A percentile compares a stretch with the other conserved stretches of the same genome.
phyloP scores from a whole-genome alignment of 371 early-diverging fungal species.

The Sporodiniella umbellata region DNA sequence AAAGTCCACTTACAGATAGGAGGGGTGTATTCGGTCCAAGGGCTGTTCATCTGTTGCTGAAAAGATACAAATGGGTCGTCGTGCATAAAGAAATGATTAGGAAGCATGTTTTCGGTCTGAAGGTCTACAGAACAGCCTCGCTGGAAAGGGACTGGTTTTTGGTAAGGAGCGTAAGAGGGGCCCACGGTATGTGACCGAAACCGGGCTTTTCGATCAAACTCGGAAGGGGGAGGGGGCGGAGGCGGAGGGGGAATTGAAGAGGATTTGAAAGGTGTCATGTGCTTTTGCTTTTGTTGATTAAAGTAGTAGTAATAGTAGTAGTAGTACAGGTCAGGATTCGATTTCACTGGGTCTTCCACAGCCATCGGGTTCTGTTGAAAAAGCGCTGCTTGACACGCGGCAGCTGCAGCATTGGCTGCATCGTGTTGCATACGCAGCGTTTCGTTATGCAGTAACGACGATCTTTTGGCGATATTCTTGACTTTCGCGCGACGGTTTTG shows the following conservation, averaged over 20 bases:
- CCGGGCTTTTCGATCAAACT: constrained; percentile 9
- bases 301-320: constrained; percentile 32
- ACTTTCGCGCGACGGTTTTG: constrained; percentile 94
- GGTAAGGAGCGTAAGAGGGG: constrained; percentile 7
- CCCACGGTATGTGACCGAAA: constrained; percentile 20
- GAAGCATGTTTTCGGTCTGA: not conserved
- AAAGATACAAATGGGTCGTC: not conserved
- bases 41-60: constrained; percentile 4
- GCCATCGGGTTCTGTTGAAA: constrained; percentile 14
- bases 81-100: constrained; percentile 1
- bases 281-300: constrained; percentile 20
- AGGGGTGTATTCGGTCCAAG: constrained; percentile 11
- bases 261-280: constrained; percentile 10
- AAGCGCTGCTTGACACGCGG: constrained; percentile 24
- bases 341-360: constrained; percentile 13
- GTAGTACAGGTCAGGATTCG: constrained; percentile 25
- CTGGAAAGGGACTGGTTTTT: not conserved
- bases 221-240: constrained; percentile 8
- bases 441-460: constrained; percentile 47
- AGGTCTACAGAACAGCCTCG: constrained; percentile 6
- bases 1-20: constrained; percentile 18
- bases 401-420: constrained; percentile 25
- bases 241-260: constrained; percentile 18
- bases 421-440: constrained; percentile 27
- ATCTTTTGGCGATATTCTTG: constrained; percentile 56